Percentiles rank a stretch among this genome's conserved stretches.
phyloP scores from a whole-genome alignment of 2,329 filamentous ascomycete genomes.

The Penicillium sp. region DNA sequence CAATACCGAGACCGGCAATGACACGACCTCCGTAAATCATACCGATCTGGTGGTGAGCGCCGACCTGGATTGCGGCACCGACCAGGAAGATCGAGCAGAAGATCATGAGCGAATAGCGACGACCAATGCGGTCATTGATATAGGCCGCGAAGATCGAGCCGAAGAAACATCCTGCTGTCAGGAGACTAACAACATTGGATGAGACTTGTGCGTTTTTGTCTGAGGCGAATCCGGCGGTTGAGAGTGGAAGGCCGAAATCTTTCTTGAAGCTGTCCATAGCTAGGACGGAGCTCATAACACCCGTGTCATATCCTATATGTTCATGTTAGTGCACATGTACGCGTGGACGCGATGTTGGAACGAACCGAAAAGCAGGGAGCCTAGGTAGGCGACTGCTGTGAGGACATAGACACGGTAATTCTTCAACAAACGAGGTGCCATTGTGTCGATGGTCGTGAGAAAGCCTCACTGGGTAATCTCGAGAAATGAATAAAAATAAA shows the following conservation, averaged over 20 bases:
- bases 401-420: conserved; percentile 48
- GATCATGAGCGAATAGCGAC: conserved; percentile 38
- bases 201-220: conserved; percentile 37
- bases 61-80: conserved; percentile 37
- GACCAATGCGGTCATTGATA: conserved; percentile 38
- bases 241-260: conserved; percentile 41
- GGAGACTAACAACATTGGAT: conserved; percentile 39
- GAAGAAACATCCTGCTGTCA: conserved; percentile 43
- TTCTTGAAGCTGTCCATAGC: conserved; percentile 42
- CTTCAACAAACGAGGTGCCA: conserved; percentile 33
- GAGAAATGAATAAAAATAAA: neutral
- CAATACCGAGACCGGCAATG: conserved; percentile 38
- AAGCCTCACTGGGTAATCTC: neutral
- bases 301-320: conserved; percentile 43
- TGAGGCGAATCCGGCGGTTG: conserved; percentile 32
- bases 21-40: conserved; percentile 41
- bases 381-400: conserved; percentile 45
- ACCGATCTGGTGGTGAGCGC: conserved; percentile 31
- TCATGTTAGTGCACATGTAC: neutral
- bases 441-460: conserved; percentile 4
- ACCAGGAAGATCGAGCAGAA: conserved; percentile 35
- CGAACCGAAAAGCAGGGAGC: conserved; percentile 46
- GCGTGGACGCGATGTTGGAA: neutral
- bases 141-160: conserved; percentile 38
- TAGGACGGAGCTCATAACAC: conserved; percentile 44